These are phyloP conservation scores for Zygosaccharomyces lentus DNA, from an alignment of 805 yeast species.

Conservation along the genomic window DNA sequence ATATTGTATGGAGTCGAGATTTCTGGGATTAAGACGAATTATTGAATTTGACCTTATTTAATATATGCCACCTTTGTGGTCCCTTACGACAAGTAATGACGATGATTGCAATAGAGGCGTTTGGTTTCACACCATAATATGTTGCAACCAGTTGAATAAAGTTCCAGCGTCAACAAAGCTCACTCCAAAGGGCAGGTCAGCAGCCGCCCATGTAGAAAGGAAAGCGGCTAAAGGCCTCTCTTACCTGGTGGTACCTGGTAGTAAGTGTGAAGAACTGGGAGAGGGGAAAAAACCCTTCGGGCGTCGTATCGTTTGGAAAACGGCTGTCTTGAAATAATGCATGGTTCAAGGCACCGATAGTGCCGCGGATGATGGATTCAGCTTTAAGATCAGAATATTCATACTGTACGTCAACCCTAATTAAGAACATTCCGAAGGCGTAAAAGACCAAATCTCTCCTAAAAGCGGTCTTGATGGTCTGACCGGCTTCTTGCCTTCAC, in stretches of 20 bases:
- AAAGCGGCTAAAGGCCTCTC: slow-evolving; percentile 50
- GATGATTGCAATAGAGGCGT: slow-evolving; percentile 45
- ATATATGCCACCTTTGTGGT: slow-evolving; percentile 40
- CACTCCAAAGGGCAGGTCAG: slow-evolving; percentile 58
- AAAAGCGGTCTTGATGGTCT: slow-evolving; percentile 54
- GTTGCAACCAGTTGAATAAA: slow-evolving; percentile 52
- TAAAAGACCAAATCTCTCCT: slow-evolving; percentile 55
- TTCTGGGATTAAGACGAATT: slow-evolving; percentile 54
- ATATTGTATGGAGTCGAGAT: slow-evolving; percentile 43
- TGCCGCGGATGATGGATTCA: too few species aligned
- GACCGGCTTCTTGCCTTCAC: slow-evolving; percentile 55
- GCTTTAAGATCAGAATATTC: too few species aligned
- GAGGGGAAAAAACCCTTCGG: too few species aligned
- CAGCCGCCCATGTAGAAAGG: slow-evolving; percentile 46
- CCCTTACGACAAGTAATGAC: slow-evolving; percentile 49
- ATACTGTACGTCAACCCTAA: slow-evolving; percentile 57
- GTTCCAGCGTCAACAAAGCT: slow-evolving; percentile 51
- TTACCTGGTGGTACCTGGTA: slow-evolving; percentile 42
- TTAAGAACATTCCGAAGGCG: slow-evolving; percentile 51
- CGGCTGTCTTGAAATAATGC: too few species aligned
- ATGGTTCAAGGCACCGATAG: too few species aligned
- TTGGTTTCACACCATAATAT: slow-evolving; percentile 48
- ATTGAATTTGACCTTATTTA: slow-evolving; percentile 39
- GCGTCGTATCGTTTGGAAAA: too few species aligned
- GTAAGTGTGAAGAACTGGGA: slow-evolving; percentile 35